A percentile compares a stretch with the other conserved stretches of the same genome.
Evolutionary conservation across 148 eudicot species (phyloP).

Genomic region (Silene conica): DNA sequence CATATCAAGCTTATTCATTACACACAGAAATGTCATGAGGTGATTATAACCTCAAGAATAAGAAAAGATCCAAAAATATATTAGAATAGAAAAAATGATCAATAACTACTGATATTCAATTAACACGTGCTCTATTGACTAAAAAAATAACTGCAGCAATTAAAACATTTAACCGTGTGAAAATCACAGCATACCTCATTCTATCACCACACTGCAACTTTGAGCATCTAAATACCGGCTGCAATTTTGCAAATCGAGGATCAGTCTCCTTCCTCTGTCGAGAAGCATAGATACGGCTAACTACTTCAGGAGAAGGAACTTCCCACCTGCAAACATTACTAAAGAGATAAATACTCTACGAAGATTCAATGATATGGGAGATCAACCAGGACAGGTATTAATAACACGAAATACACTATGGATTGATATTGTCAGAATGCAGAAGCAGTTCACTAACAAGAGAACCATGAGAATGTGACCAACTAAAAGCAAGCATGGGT

Average conservation of each 20-base stretch:
- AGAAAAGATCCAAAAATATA: neutral
- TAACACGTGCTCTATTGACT: neutral
- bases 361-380: neutral
- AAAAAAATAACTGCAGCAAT: neutral
- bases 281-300: conserved; percentile 51
- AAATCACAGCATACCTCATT: conserved; percentile 46
- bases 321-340: conserved; percentile 69
- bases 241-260: conserved; percentile 78
- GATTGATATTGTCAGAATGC: neutral
- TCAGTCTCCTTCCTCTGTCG: conserved; percentile 44
- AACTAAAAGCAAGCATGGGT: neutral
- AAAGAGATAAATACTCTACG: conserved; percentile 4
- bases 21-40: neutral
- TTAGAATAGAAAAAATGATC: neutral
- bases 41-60: neutral
- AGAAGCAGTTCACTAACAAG: neutral
- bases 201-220: conserved; percentile 55
- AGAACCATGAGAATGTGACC: neutral
- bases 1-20: neutral
- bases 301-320: conserved; percentile 66
- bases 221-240: conserved; percentile 83
- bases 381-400: neutral
- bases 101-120: neutral
- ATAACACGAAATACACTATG: neutral
- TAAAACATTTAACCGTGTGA: neutral